Evolutionary conservation across 129 eudicot genomes (phyloP), one percentile per base, ranked within the genome.

Genomic region (Artemisia annua): DNA sequence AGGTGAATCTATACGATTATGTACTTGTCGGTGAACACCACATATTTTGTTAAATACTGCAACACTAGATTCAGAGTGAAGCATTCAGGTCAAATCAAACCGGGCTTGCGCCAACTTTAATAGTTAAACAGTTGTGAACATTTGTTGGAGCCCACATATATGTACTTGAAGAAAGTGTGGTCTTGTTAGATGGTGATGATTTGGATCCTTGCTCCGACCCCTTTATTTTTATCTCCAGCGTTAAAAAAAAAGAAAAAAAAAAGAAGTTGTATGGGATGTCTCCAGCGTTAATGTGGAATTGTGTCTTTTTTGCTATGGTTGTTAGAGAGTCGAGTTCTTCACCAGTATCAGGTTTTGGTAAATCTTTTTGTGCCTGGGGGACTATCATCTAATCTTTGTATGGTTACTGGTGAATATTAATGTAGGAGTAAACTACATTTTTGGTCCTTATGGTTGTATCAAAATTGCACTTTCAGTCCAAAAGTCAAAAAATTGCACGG

Each of bases 61-160:
- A 22, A 30, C 1, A 79, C 84, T 63, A 78, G 44, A n/a, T 69
- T 85, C 71, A 66, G 32, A 30, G 69, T n/a, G 11, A 48, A 48
- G 7, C 44, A 14, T 52, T 58, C 61, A 30, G 85, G 60, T 54
- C 64, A 24, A 16, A 55, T 76, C 39, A 67, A 46, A 39, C 80
- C 82, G 0, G n/a, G 48, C 20, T 80, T 89, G 56, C 16, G 82
- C 75, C 44, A 48, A 53, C 55, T 89, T 84, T 70, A 63, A 74
- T 51, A 74, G 68, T 74, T 73, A 63, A 60, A 66, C 52, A 7
- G 69, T 89, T 77, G 81, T 71, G n/a, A 63, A 89, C 75, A 83
- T 85, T 82, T 87, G 96, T 80, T 92, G 98, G 98, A 92, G 83
- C 79, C 92, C 88, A 4, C 98, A 92, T 87, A n/a, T n/a, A n/a